Evolutionary conservation across 352 stramenopile species (phyloP), one percentile per base, ranked within the genome.

Genomic region (Stramenopiles sp.): DNA sequence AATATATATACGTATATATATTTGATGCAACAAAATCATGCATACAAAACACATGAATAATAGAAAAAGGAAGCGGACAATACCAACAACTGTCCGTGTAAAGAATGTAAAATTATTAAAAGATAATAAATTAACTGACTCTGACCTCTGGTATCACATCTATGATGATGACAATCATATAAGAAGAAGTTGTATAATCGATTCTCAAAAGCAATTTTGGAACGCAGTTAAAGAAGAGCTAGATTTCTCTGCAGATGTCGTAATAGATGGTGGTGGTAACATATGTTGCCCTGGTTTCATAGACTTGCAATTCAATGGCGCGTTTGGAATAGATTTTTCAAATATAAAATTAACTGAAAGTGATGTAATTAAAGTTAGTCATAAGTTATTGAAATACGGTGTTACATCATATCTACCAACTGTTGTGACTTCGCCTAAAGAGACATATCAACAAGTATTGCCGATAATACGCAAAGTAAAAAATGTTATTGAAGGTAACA

Each of bases 331-430:
- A 31, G 90, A 95, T 81, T 96, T 95, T 81, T 92, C 89, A 4
- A 86, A 85, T 79, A 83, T 84, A 13, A 79, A 76, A n/a, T 84
- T 88, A 30, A 83, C 83, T 23, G 38, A 80, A 27, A 78, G 85
- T 65, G 80, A 88, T 32, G 84, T 92, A 43, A 78, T 86, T 63
- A 80, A 84, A 7, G 86, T 91, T n/a, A 80, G 83, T 23, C 81
- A 86, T 38, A 78, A 79, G 0, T 83, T 93, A n/a, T 82, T 90
- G 29, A 73, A 84, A 29, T 88, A 85, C 29, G 91, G 90, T 23
- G 88, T 93, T 43, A 95, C 89, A 1, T 86, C 85, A 30, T 94
- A 93, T 80, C 94, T 88, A 80, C 90, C 90, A n/a, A 96, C 91
- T 13, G 84, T 96, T 78, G 89, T 95, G 20, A 92, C 88, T n/a